A percentile compares a stretch with the other conserved stretches of the same genome.
Evolutionary conservation across 495 filamentous ascomycete genomes (phyloP).

Genomic region (Penicillium cataractarum): DNA sequence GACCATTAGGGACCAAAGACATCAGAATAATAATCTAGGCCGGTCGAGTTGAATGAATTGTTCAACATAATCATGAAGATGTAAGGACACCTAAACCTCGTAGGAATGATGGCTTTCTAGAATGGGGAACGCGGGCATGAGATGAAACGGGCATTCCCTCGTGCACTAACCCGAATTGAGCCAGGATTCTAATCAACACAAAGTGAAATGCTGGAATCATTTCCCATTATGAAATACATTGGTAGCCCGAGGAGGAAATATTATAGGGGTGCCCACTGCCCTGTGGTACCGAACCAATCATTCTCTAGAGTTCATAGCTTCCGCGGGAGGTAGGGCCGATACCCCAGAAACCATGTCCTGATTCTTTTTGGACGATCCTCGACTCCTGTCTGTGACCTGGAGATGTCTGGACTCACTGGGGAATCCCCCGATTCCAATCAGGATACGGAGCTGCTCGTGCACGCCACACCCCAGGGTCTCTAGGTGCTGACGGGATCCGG

Average conservation of each 20-base stretch:
- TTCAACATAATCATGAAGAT: not conserved
- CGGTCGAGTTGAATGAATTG: not conserved
- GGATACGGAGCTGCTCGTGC: constrained; percentile 29
- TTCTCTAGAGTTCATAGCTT: not conserved
- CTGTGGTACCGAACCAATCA: constrained; percentile 1
- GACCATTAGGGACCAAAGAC: not conserved
- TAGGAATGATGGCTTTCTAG: not conserved
- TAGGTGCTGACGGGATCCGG: constrained; percentile 16
- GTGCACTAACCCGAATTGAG: not conserved
- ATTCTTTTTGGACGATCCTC: constrained; percentile 12
- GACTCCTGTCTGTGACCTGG: not conserved
- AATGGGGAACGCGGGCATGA: not conserved
- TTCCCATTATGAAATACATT: not conserved
- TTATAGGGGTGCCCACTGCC: constrained; percentile 5
- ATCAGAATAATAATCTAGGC: not conserved
- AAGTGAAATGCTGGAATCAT: not conserved
- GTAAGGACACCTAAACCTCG: not conserved
- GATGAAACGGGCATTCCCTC: not conserved
- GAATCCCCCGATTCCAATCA: constrained; percentile 29
- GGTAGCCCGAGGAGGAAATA: not conserved
- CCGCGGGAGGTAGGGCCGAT: constrained; percentile 26
- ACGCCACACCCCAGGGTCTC: constrained; percentile 24
- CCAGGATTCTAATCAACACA: not conserved
- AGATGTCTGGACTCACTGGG: constrained; percentile 24
- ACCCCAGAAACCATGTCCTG: constrained; percentile 23